Percentiles rank a stretch among this genome's conserved stretches.
phyloP scores from a whole-genome alignment of 352 stramenopile genomes.

The Pythium phragmiticola region DNA sequence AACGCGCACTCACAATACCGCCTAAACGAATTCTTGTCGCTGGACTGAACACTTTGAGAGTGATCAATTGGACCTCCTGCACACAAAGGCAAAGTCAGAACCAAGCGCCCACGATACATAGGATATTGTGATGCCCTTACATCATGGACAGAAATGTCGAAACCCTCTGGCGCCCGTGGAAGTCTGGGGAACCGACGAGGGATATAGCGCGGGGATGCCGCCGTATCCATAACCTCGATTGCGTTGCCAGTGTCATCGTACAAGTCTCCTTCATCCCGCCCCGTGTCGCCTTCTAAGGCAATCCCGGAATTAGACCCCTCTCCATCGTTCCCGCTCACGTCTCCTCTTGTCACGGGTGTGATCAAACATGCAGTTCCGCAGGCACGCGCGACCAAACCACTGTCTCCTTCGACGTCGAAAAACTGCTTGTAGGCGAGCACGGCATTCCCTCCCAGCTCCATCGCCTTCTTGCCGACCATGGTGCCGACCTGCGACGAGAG shows the following conservation, averaged over 20 bases:
- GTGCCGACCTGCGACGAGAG: constrained; percentile 85
- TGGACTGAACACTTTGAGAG: constrained; percentile 91
- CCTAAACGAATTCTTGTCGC: constrained; percentile 72
- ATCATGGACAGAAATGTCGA: constrained; percentile 77
- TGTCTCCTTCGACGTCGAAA: constrained; percentile 99
- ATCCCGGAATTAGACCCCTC: constrained; percentile 23
- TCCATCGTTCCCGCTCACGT: constrained; percentile 12
- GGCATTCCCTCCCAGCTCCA: constrained; percentile 97
- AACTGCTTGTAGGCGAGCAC: constrained; percentile 98
- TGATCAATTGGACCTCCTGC: constrained; percentile 94
- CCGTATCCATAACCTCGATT: constrained; percentile 8
- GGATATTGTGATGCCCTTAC: constrained; percentile 29
- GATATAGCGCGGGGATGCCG: constrained; percentile 52
- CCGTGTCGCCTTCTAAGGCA: constrained; percentile 39
- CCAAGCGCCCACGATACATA: background rate
- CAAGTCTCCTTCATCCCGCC: constrained; percentile 27
- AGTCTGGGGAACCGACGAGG: constrained; percentile 51
- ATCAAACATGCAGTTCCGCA: constrained; percentile 94
- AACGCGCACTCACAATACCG: constrained; percentile 83
- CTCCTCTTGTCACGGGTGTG: constrained; percentile 50
- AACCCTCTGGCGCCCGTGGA: constrained; percentile 52
- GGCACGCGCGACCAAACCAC: constrained; percentile 94
- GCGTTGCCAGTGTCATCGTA: constrained; percentile 32
- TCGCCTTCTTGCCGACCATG: constrained; percentile 92
- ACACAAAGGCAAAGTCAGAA: background rate